Evolutionary conservation across 345 rosid species (phyloP), one percentile per base, ranked within the genome.

Genomic region (Orychophragmus violaceus): DNA sequence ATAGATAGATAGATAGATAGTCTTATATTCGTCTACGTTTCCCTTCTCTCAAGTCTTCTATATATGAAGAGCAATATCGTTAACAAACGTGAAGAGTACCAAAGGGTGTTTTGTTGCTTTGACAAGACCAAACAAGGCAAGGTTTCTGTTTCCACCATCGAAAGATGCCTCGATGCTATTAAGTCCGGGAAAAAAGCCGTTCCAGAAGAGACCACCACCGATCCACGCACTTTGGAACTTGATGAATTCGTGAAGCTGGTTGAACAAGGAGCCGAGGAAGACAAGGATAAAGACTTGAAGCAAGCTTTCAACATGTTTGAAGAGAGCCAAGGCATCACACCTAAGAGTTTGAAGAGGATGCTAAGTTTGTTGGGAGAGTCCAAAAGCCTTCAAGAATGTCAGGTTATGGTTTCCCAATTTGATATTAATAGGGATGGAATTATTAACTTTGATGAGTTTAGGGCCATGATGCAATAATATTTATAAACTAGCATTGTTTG

Each of bases 341-440:
- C 87, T 3, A 51, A 49, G 51, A 81, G 93, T 62, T 70, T 86
- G 72, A 76, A 72, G 78, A 73, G 75, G 74, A 83, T 84, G 90
- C 80, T 86, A 5, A 73, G 70, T 41, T 68, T 79, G 41, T 55
- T 84, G 19, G 90, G 88, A 0, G 80, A 84, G 64, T 64, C 79
- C 24, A 80, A 57, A 56, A 82, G 72, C 16, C 46, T 80, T 6
- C 66, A 74, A 4, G 85, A 84, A 8, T 88, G 96, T 28, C 54
- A 77, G 73, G 52, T 42, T 22, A 88, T 88, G 88, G 84, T 88
- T 56, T 44, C 76, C 0, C 62, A 66, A 8, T 88, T 83, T 28
- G 90, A 88, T 66, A 69, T 82, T 13, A 70, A 88, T 33, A 87
- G 85, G 14, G 86, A 86, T 48, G 90, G 92, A 3, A 72, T 82